Conservation (phyloP, 768 basidiomycete genomes). For the Mrakia blollopis region DNA sequence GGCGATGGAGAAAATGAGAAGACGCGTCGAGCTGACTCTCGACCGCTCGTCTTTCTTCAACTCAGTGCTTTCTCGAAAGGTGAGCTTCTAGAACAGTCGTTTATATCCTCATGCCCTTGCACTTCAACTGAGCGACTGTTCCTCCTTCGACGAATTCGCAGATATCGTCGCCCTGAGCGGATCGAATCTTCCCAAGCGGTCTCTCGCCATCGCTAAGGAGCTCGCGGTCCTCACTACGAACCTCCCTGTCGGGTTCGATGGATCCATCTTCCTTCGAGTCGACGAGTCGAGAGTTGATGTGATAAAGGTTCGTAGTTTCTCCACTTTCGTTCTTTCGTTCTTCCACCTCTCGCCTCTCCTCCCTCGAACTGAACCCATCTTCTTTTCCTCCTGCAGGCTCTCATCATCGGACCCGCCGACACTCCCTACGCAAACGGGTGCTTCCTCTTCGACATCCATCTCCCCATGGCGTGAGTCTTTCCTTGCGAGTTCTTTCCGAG, state of each 20-base stretch:
- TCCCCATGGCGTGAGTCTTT: constrained; percentile 41
- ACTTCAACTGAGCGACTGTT: no score
- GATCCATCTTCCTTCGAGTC: constrained; percentile 85
- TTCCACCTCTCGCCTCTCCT: no score
- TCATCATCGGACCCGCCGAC: constrained; percentile 55
- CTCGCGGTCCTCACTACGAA: constrained; percentile 90
- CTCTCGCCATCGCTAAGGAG: constrained; percentile 86
- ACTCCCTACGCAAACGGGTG: constrained; percentile 60
- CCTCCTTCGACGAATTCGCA: neutral
- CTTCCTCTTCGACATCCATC: constrained; percentile 85
- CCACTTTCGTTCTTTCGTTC: no score
- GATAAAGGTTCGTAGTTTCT: constrained; percentile 53
- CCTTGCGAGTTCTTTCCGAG: neutral
- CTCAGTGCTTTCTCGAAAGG: constrained; percentile 19
- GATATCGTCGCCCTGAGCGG: constrained; percentile 3
- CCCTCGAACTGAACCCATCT: constrained; percentile 57
- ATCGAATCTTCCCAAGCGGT: constrained; percentile 65
- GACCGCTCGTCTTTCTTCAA: neutral
- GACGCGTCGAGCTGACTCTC: neutral
- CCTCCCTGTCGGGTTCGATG: constrained; percentile 90
- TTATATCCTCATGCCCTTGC: no score
- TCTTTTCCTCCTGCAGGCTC: constrained; percentile 31
- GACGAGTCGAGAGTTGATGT: constrained; percentile 88
- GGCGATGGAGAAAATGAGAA: no score
- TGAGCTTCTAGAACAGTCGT: neutral